Conservation (phyloP, 169 alveolate species). For the Cryptosporidium tyzzeri region DNA sequence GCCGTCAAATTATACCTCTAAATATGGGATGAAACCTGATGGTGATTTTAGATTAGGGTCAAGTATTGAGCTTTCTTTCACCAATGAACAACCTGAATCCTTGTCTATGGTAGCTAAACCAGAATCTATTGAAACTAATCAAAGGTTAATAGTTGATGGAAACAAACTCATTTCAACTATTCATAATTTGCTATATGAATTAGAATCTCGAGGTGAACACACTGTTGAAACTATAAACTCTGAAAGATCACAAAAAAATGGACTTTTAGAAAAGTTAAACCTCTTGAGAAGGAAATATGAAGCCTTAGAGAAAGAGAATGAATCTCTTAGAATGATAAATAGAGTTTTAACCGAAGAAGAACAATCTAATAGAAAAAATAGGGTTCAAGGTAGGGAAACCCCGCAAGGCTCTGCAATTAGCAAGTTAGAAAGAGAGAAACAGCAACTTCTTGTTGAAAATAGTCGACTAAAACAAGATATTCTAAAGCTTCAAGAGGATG, state of each 20-base stretch:
- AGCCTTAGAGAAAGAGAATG: conserved; percentile 47
- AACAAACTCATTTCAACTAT: conserved; percentile 49
- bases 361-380: neutral
- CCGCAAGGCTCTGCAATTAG: conserved; percentile 6
- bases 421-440: conserved; percentile 63
- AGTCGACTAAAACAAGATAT: conserved; percentile 59
- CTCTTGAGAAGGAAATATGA: conserved; percentile 28
- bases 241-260: conserved; percentile 69
- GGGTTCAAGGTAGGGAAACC: conserved; percentile 12
- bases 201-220: conserved; percentile 57
- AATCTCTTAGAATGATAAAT: conserved; percentile 45
- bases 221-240: conserved; percentile 38
- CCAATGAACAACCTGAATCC: conserved; percentile 9
- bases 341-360: conserved; percentile 40
- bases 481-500: conserved; percentile 59
- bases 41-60: neutral
- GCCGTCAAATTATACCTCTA: neutral
- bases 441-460: conserved; percentile 60
- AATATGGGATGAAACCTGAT: neutral
- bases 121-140: conserved; percentile 19
- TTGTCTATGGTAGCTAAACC: neutral
- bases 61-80: conserved; percentile 35
- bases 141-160: conserved; percentile 61
- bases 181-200: conserved; percentile 66
- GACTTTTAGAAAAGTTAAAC: conserved; percentile 39